Evolutionary conservation across 768 basidiomycete genomes (phyloP).

Genomic region (Auricularia auricula-judae): DNA sequence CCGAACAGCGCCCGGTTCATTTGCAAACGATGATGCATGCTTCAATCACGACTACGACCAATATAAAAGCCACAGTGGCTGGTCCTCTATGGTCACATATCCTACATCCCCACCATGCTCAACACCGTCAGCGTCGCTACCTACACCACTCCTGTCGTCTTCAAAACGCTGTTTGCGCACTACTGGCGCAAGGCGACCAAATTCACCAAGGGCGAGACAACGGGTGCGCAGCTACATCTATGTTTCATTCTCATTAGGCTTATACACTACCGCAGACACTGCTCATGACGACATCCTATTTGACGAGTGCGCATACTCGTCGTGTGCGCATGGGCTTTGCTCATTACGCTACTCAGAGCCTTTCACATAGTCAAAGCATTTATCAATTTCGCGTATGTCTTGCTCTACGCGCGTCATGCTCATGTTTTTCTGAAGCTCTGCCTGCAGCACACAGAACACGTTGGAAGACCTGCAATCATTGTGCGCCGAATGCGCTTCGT

Average conservation of each 20-base stretch:
- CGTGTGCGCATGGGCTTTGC: not conserved
- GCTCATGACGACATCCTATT: conserved; percentile 55
- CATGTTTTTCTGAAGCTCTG: not conserved
- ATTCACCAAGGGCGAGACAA: not conserved
- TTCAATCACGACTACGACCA: too few relatives aligned
- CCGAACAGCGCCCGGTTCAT: too few relatives aligned
- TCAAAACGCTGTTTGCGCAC: conserved; percentile 8
- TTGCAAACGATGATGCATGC: too few relatives aligned
- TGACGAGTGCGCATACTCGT: conserved; percentile 40
- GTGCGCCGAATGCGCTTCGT: conserved; percentile 20
- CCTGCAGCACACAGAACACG: conserved; percentile 41
- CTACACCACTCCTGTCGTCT: not conserved
- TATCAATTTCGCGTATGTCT: conserved; percentile 34
- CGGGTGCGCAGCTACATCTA: not conserved
- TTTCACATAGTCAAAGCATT: conserved; percentile 68
- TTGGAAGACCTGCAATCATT: conserved; percentile 64
- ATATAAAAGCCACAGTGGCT: too few relatives aligned
- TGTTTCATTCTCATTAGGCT: not conserved
- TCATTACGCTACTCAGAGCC: conserved; percentile 27
- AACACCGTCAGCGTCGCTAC: not conserved
- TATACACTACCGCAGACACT: conserved; percentile 18
- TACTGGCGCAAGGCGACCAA: not conserved
- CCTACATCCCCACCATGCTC: not conserved
- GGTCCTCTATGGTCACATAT: too few relatives aligned
- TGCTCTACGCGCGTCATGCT: not conserved